Evolutionary conservation across 345 rosid genomes (phyloP), one percentile per base, ranked within the genome.

Genomic region (Hypericum perforatum): DNA sequence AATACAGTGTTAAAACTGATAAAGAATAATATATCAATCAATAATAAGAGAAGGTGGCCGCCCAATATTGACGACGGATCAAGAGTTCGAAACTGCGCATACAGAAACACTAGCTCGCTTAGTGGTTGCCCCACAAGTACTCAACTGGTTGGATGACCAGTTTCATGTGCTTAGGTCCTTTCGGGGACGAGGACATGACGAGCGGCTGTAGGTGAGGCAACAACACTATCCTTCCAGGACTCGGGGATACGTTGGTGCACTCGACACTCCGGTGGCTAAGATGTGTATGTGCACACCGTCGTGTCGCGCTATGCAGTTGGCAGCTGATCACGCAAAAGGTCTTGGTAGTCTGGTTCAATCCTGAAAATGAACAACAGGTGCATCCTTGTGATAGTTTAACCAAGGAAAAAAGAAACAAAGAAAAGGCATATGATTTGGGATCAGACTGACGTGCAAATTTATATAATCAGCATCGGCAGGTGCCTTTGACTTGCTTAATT

Each of bases 331-430:
- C 71, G 65, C 16, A 52, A 56, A 38, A 91, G 66, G 70, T 87
- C 96, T 63, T 91, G 96, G 22, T 85, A 91, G 40, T 76, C 63
- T 16, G 98, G 96, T 57, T 92, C 94, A 15, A 92, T 83, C 98
- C 96, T 92, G 85, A 60, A 52, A 47, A 1, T n/a, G n/a, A n/a
- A n/a, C n/a, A n/a, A 14, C 29, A 7, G 36, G 40, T 46, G 7
- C 16, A 38, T 51, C n/a, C 7, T 7, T 36, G 38, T 52, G 7
- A 62, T 11, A 8, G 37, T 16, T 22, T 22, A 51, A 51, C 11
- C 11, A 6, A 15, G 13, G 6, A 7, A 9, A 7, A 51, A n/a
- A 7, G 6, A 7, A 51, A n/a, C 13, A 45, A 12, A 29, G 16
- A 45, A 13, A 22, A 22, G 32, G 32, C 32, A 22, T 1, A 6